A percentile compares a stretch with the other conserved stretches of the same genome.
Evolutionary conservation across 164 flowering plant genomes (phyloP).

Genomic region (Aristolochia fimbriata): DNA sequence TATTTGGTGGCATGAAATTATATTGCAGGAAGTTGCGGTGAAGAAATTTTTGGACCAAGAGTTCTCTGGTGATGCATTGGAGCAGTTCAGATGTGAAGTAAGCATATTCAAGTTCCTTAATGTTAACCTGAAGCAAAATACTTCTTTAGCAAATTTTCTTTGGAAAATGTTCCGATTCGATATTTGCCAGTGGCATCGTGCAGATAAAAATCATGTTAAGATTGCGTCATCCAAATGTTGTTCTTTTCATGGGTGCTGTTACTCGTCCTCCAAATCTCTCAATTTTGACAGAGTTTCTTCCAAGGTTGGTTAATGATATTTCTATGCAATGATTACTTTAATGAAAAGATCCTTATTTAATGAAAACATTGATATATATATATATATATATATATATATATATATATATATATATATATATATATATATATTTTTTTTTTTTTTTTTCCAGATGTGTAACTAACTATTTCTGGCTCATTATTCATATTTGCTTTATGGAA

Average conservation of each 20-base stretch:
- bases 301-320: conserved; percentile 40
- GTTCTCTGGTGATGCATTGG: conserved; percentile 77
- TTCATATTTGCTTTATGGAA: neutral
- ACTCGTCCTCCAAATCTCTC: conserved; percentile 90
- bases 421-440: too few relatives aligned
- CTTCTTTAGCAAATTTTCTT: neutral
- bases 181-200: conserved; percentile 12
- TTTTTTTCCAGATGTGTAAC: too few relatives aligned
- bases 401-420: too few relatives aligned
- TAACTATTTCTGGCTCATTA: neutral
- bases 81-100: conserved; percentile 86
- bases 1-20: too few relatives aligned
- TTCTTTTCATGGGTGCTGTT: conserved; percentile 99
- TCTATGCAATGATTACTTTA: neutral
- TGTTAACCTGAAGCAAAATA: neutral
- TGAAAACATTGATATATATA: too few relatives aligned
- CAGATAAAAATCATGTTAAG: conserved; percentile 90
- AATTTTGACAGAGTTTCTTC: conserved; percentile 88
- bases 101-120: conserved; percentile 10
- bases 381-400: too few relatives aligned
- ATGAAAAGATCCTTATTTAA: too few relatives aligned
- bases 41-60: conserved; percentile 92
- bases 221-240: conserved; percentile 95
- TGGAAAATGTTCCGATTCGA: conserved; percentile 5
- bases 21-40: conserved; percentile 91